These are phyloP conservation scores for Paecilomyces niveus DNA, from an alignment of 2,329 filamentous ascomycete species.

Conservation along the genomic window DNA sequence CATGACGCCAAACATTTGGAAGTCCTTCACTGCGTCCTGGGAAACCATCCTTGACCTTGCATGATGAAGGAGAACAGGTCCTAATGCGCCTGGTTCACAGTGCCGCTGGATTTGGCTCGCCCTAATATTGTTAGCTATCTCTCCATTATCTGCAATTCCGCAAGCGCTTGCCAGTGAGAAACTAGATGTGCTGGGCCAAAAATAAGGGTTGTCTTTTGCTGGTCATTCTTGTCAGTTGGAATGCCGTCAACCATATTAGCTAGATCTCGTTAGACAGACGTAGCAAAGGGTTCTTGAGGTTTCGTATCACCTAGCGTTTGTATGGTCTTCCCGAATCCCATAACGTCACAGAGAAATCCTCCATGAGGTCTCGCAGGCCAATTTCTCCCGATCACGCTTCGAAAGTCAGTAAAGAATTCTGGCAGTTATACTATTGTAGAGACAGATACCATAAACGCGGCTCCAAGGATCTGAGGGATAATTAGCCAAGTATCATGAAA, in stretches of 20 bases:
- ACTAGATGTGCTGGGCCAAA: constrained; percentile 27
- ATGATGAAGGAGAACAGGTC: constrained; percentile 17
- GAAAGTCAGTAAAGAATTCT: constrained; percentile 7
- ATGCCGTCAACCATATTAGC: constrained; percentile 32
- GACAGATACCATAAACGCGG: constrained; percentile 25
- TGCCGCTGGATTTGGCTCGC: constrained; percentile 24
- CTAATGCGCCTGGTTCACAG: constrained; percentile 16
- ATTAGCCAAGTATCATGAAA: constrained; percentile 3
- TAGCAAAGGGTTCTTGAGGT: background rate
- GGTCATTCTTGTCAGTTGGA: constrained; percentile 8
- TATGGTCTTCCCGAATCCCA: constrained; percentile 37
- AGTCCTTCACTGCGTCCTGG: constrained; percentile 11
- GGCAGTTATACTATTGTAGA: background rate
- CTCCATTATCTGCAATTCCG: background rate
- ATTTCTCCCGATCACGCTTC: constrained; percentile 24
- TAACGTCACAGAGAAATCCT: constrained; percentile 33
- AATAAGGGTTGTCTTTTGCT: constrained; percentile 27
- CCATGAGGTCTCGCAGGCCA: constrained; percentile 18
- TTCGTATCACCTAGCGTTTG: constrained; percentile 23
- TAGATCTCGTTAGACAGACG: constrained; percentile 5
- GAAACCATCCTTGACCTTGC: constrained; percentile 12
- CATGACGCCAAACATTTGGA: constrained; percentile 18
- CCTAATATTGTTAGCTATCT: constrained; percentile 10
- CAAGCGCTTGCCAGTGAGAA: constrained; percentile 24
- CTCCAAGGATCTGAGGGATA: constrained; percentile 19